Evolutionary conservation across 148 eudicot species (phyloP), one percentile per base, ranked within the genome.

Genomic region (Nepenthes gracilis): DNA sequence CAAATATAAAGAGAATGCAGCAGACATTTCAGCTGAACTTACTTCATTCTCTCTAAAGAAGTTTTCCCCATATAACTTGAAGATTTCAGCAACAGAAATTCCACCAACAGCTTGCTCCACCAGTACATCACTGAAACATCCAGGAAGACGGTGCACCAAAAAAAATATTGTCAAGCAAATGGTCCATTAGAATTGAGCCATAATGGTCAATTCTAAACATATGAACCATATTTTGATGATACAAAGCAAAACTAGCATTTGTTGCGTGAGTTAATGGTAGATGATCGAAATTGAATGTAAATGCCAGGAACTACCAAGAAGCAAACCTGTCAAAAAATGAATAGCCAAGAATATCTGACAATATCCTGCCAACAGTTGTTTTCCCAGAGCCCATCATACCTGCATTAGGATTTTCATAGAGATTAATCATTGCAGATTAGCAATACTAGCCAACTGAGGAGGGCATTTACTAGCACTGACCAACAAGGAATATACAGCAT

Each of bases 351-450:
- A 54, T 80, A 36, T 83, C 89, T 7, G 99, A 77, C 73, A 93
- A 73, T 70, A 89, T 76, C 79, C 73, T 78, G 72, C 99, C 99
- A 63, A 93, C 66, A 4, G 99, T 93, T 55, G 99, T 93, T 75
- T 93, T 93, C 13, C 99, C 99, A 55, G 99, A 89, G 50, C 99
- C 99, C 99, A 93, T 93, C 97, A 93, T 86, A 67, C 99, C 53
- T 49, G 15, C 13, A 49, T 49, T 49, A 5, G 2, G 57, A 49
- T n/a, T 5, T 64, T 3, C 43, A 51, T 43, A 11, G 43, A 57
- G 8, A 45, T 6, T 11, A 32, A 1, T 9, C 8, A 57, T 9
- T 32, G 15, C 15, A n/a, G 53, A 49, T n/a, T 5, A 49, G 11
- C 4, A 23, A 11, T 11, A 11, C 53, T n/a, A 23, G 51, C 2